These are phyloP conservation scores for Phlegmacium glaucopus DNA, from an alignment of 768 basidiomycete species.

Conservation along the genomic window DNA sequence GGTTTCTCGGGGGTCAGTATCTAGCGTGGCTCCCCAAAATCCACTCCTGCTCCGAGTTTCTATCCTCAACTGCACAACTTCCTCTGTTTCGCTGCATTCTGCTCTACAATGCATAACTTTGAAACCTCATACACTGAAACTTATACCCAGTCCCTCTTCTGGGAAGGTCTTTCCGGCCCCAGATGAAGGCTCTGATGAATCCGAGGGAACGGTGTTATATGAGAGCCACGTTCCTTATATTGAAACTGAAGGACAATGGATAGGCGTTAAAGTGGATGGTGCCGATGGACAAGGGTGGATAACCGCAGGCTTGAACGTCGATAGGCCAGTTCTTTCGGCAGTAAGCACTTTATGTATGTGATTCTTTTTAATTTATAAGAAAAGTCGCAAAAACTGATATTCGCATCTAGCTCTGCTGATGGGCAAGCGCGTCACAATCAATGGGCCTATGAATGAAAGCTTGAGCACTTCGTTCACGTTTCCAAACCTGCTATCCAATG, in stretches of 20 bases:
- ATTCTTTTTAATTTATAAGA: background rate
- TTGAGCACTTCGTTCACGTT: conserved; percentile 45
- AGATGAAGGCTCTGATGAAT: conserved; percentile 68
- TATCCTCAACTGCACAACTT: conserved; percentile 41
- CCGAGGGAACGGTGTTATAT: conserved; percentile 67
- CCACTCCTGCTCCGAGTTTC: conserved; percentile 41
- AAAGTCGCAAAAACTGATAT: conserved; percentile 6
- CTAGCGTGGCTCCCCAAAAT: conserved; percentile 47
- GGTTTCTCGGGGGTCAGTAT: conserved; percentile 57
- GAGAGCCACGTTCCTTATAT: conserved; percentile 34
- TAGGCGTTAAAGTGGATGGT: conserved; percentile 52
- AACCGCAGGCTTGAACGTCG: conserved; percentile 46
- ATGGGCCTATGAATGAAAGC: conserved; percentile 26
- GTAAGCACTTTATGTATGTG: conserved; percentile 44
- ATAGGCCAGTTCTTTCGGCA: conserved; percentile 28
- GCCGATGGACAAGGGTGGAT: conserved; percentile 61
- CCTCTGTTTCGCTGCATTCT: conserved; percentile 13
- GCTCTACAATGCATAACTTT: conserved; percentile 35
- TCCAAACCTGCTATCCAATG: conserved; percentile 54
- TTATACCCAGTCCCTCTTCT: conserved; percentile 59
- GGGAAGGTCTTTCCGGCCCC: conserved; percentile 61
- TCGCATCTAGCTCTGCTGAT: conserved; percentile 37
- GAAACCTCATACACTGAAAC: conserved; percentile 46
- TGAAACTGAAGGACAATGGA: conserved; percentile 27
- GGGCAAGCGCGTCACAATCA: conserved; percentile 27